A percentile compares a stretch with the other conserved stretches of the same genome.
These are phyloP conservation scores for Thecamonas trahens DNA, from an alignment of 78 protist genomes.

Conservation along the genomic window DNA sequence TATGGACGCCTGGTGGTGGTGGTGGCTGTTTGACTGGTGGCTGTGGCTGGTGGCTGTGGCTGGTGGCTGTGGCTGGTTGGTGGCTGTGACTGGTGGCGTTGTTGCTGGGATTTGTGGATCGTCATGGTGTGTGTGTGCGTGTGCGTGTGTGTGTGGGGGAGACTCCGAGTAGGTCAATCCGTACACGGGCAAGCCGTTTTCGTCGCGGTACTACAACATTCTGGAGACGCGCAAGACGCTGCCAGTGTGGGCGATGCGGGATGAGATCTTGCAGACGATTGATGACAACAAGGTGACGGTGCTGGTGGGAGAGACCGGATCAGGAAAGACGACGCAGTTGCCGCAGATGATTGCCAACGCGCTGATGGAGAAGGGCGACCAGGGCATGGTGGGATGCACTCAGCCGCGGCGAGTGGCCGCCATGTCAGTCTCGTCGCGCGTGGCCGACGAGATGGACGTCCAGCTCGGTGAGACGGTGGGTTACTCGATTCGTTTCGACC, in stretches of 20 bases:
- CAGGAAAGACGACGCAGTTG: constrained; percentile 96
- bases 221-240: constrained; percentile 61
- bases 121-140: no score
- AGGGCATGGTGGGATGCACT: constrained; percentile 82
- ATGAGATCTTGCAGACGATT: constrained; percentile 47
- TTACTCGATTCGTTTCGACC: constrained; percentile 98
- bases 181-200: constrained; percentile 42
- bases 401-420: constrained; percentile 99
- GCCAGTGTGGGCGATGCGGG: constrained; percentile 84
- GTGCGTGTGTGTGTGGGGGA: no score
- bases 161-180: no score
- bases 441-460: constrained; percentile 97
- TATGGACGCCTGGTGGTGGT: no score
- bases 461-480: constrained; percentile 90
- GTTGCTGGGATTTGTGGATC: no score
- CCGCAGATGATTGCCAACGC: background rate
- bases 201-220: constrained; percentile 68
- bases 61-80: no score
- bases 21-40: no score
- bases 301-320: constrained; percentile 99
- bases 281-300: constrained; percentile 65
- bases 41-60: no score
- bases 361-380: background rate
- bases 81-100: no score
- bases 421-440: constrained; percentile 73